phyloP scores from a whole-genome alignment of 2,329 filamentous ascomycete species.

The Neonectria hederae region DNA sequence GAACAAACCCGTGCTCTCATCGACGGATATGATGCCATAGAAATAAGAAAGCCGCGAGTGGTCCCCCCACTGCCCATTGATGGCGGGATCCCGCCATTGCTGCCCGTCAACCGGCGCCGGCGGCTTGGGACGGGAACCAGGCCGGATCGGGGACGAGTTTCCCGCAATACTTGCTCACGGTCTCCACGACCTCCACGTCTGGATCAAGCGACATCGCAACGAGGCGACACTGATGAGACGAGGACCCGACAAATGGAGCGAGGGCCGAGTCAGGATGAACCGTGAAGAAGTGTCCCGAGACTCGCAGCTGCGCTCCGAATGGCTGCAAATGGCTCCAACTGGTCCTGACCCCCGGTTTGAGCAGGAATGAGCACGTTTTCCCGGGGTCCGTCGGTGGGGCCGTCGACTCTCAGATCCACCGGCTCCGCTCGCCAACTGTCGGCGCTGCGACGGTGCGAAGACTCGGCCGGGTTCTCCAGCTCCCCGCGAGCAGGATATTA shows the following conservation, averaged over 20 bases:
- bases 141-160: constrained; percentile 32
- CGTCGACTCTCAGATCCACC: constrained; percentile 4
- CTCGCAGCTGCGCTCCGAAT: not conserved
- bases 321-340: constrained; percentile 5
- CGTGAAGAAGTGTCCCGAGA: not conserved
- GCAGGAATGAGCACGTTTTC: constrained; percentile 53
- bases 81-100: not conserved
- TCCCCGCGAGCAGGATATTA: not conserved
- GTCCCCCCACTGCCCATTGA: constrained; percentile 21
- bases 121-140: constrained; percentile 33
- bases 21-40: constrained; percentile 32
- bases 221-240: constrained; percentile 23
- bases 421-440: constrained; percentile 20
- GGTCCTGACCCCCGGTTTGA: constrained; percentile 35
- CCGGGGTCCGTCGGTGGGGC: constrained; percentile 32
- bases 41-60: constrained; percentile 37
- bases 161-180: constrained; percentile 38
- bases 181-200: constrained; percentile 19
- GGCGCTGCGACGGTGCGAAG: not conserved
- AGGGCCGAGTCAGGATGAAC: constrained; percentile 8
- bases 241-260: not conserved
- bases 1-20: constrained; percentile 2
- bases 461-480: constrained; percentile 12
- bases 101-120: constrained; percentile 2
- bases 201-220: constrained; percentile 13